Base-by-base conservation (phyloP, 2,329 filamentous ascomycete genomes). In the Neurospora sp. region DNA sequence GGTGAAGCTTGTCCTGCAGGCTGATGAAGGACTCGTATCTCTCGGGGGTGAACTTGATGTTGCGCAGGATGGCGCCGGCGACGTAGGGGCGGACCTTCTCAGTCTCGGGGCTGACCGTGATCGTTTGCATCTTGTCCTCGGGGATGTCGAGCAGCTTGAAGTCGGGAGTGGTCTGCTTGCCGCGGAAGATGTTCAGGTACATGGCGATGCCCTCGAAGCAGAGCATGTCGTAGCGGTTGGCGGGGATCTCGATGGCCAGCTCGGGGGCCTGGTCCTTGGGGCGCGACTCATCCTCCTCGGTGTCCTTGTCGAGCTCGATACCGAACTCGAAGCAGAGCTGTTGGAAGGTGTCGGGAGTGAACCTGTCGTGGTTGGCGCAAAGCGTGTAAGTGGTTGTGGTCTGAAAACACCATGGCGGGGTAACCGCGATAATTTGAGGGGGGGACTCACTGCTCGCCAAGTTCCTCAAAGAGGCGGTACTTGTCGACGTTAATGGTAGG, bases 261-360 rank as follows among this genome's bases (percentile, higher is more conserved):
- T 98, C 92, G 70, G 96, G 91, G 68, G 92, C 88, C 82, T 97
- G 92, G 81, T 96, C 91, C 75, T 90, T 88, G 79, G 92, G 91
- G 66, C 92, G 86, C 74, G 92, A 89, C 43, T 77, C 77, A 70
- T 88, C 85, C 77, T 92, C 86, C 75, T 92, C 91, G 67, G 92
- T 96, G 81, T 99, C 96, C 83, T 98, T 95, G 83, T 99, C 96
- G 75, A 99, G 88, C 82, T 99, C 96, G 79, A 99, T 96, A 71
- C 94, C 94, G 79, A 97, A 99, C 78, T 99, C 95, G 86, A 99
- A 99, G 82, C 96, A 98, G 76, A 99, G 86, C 78, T 97, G 92
- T 81, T 99, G 96, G 79, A 99, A 99, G 78, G 97, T 92, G 77
- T 97, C 89, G 73, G 92, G 96, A 69, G 95, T 97, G 81, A 92